phyloP scores from a whole-genome alignment of 208 protist genomes.

The Entamoeba moshkovskii region DNA sequence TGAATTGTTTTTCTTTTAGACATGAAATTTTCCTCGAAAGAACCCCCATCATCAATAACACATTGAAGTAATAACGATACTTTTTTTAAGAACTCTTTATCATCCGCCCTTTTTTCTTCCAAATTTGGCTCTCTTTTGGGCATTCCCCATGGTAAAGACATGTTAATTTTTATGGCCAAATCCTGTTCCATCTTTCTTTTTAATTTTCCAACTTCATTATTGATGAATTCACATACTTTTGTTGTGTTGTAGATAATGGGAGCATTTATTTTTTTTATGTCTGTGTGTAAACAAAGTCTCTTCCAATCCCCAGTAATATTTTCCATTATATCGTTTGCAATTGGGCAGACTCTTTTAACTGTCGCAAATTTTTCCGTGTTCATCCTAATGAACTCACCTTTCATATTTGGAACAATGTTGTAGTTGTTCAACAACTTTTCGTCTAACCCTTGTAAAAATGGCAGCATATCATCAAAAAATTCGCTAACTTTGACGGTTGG shows the following conservation, averaged over 20 bases:
- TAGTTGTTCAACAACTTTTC: not conserved
- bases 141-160: too few species aligned
- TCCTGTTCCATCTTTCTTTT: not conserved
- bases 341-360: not conserved
- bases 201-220: not conserved
- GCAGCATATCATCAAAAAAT: not conserved
- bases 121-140: too few species aligned
- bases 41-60: not conserved
- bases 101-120: too few species aligned
- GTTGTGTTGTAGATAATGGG: too few species aligned
- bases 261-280: too few species aligned
- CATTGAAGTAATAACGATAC: not conserved
- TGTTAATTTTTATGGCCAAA: not conserved
- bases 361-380: not conserved
- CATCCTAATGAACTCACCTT: not conserved
- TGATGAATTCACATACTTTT: too few species aligned
- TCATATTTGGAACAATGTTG: not conserved
- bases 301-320: not conserved
- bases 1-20: not conserved
- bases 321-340: not conserved
- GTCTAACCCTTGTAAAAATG: not conserved
- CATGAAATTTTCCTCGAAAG: not conserved
- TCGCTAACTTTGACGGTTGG: not conserved
- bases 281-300: not conserved
- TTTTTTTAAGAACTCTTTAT: too few species aligned